Base-by-base conservation (phyloP, 768 basidiomycete genomes). In the Amanita inopinata region DNA sequence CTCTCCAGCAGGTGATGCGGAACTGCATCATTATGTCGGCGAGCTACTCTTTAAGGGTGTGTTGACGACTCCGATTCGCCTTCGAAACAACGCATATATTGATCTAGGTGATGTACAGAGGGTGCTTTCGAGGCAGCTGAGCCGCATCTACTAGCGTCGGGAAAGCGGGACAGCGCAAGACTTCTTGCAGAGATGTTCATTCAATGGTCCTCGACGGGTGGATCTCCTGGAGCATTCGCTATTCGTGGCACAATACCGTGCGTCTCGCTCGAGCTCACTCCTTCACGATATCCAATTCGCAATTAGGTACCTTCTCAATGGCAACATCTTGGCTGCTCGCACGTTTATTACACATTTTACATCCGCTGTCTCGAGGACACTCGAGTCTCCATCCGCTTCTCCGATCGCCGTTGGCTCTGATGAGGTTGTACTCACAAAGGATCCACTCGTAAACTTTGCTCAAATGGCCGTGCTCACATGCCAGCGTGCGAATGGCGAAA, bases 311-410 rank as follows among this genome's bases (percentile, higher is more conserved):
- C 67, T 92, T 17, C 74, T 74, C 48, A 87, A 90, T 40, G 88
- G 89, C 11, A 91, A 91, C 49, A 83, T 99, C 54, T 76, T 90
- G n/a, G 87, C 87, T 3, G 88, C 94, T 3, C 78, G 79, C n/a
- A 78, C 83, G n/a, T 96, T 97, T 69, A 80, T 94, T 57, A 67
- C 72, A n/a, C 76, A 80, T 37, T 90, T 85, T 58, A 70, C 82
- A 36, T 69, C 80, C 38, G 74, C 76, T 44, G 63, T 87, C 4
- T 66, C 81, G 34, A 55, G 69, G 14, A 60, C 68, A 12, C 58
- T 72, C 42, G 66, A 71, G 8, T 68, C 52, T 5, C 40, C 72
- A 30, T 53, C 68, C 36, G 59, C 70, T 18, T 51, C 62, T 7
- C 63, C 70, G n/a, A 62, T 84, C 33, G 58, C 67, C 15, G 67